phyloP scores from a whole-genome alignment of 306 rosid species.

The Cicer arietinum region DNA sequence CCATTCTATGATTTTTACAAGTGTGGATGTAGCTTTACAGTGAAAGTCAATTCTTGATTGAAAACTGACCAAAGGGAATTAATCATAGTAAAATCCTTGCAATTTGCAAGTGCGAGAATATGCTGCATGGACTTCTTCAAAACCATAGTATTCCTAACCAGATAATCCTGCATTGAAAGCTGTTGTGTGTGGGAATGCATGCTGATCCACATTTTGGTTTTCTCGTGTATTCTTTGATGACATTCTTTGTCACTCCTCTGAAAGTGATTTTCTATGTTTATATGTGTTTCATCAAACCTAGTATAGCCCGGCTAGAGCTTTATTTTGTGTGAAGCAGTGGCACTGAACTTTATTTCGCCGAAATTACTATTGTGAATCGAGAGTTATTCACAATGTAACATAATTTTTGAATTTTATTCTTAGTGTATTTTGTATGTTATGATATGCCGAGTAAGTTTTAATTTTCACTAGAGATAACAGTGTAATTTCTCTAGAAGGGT shows the following conservation, averaged over 20 bases:
- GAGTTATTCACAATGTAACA: conserved; percentile 30
- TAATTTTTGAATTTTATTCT: background rate
- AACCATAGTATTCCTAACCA: conserved; percentile 5
- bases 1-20: conserved; percentile 37
- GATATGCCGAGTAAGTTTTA: background rate
- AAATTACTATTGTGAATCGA: conserved; percentile 26
- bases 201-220: conserved; percentile 39
- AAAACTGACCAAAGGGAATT: conserved; percentile 26
- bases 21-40: conserved; percentile 20
- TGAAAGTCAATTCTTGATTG: conserved; percentile 39
- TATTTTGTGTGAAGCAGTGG: conserved; percentile 37
- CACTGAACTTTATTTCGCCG: conserved; percentile 19
- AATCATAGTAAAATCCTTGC: conserved; percentile 7
- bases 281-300: conserved; percentile 35
- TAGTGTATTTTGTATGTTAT: conserved; percentile 18
- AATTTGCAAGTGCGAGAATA: conserved; percentile 21
- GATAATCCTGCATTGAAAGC: conserved; percentile 35
- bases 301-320: conserved; percentile 16
- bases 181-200: conserved; percentile 10
- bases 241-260: conserved; percentile 40
- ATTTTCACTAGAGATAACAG: background rate
- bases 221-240: conserved; percentile 37
- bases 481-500: background rate
- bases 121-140: conserved; percentile 35
- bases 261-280: conserved; percentile 37